phyloP scores from a whole-genome alignment of 2,329 filamentous ascomycete genomes.

The Pseudocercospora eumusae region DNA sequence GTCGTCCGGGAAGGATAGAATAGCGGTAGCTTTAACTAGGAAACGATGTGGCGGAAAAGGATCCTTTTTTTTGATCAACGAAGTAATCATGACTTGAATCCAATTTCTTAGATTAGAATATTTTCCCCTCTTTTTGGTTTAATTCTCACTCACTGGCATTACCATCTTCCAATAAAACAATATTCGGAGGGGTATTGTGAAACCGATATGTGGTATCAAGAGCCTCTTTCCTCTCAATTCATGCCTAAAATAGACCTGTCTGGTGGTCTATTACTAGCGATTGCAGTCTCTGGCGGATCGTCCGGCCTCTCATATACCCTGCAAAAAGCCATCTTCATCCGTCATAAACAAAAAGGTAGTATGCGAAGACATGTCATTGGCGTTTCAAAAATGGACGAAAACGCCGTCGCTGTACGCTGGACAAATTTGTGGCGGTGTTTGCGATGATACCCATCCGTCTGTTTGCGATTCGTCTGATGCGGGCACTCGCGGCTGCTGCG shows the following conservation, averaged over 20 bases:
- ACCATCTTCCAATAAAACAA: background rate
- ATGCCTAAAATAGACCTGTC: background rate
- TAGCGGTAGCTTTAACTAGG: too few species aligned
- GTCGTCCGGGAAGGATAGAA: background rate
- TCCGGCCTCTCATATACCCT: background rate
- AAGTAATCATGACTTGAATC: background rate
- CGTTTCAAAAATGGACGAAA: conserved; percentile 2
- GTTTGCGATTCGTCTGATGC: background rate
- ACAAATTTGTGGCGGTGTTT: background rate
- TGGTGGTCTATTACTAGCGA: background rate
- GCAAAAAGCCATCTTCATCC: conserved; percentile 10
- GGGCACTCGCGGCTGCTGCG: background rate
- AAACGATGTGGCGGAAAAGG: background rate
- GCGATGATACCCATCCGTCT: too few species aligned
- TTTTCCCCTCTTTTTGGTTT: background rate
- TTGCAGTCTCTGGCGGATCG: conserved; percentile 1
- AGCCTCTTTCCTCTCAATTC: background rate
- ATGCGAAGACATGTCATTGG: conserved; percentile 6
- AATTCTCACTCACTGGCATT: background rate
- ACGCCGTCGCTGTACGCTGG: conserved; percentile 18
- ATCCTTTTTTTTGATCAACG: too few species aligned
- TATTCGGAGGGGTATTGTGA: background rate
- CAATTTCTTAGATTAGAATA: background rate
- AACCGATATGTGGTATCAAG: conserved; percentile 1
- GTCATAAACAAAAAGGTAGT: conserved; percentile 3